Percentiles rank a stretch among this genome's conserved stretches.
Conservation (phyloP, 768 basidiomycete genomes). For the Collybia nuda region DNA sequence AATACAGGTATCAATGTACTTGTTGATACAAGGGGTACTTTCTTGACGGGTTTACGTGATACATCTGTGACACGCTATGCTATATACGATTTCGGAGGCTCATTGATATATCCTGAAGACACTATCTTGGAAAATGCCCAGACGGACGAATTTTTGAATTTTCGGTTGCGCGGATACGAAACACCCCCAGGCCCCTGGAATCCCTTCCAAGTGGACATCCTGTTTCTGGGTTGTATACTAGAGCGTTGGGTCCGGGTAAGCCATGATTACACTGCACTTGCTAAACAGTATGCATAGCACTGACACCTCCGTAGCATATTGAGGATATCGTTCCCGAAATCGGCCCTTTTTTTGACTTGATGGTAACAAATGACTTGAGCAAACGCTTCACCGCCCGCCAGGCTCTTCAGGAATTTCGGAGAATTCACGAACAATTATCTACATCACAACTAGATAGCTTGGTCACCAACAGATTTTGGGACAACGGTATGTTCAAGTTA, state of each 20-base stretch:
- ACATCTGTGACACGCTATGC: background rate
- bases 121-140: background rate
- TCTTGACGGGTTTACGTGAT: background rate
- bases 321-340: too few relatives aligned
- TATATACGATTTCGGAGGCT: background rate
- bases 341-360: too few relatives aligned
- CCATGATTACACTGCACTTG: too few relatives aligned
- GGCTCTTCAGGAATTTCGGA: too few relatives aligned
- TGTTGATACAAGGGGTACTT: background rate
- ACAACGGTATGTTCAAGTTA: too few relatives aligned
- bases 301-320: too few relatives aligned
- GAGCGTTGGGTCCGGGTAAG: background rate
- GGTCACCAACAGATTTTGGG: too few relatives aligned
- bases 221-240: background rate
- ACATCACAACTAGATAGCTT: too few relatives aligned
- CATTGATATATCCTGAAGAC: background rate
- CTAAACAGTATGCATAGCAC: too few relatives aligned
- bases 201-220: background rate
- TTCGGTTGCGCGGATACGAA: background rate
- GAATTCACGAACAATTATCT: too few relatives aligned
- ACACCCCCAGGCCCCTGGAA: background rate
- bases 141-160: background rate
- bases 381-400: too few relatives aligned
- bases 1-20: conserved; percentile 14
- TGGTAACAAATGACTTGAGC: too few relatives aligned